Base-by-base conservation (phyloP, 78 protist genomes). In the Guillardia theta region DNA sequence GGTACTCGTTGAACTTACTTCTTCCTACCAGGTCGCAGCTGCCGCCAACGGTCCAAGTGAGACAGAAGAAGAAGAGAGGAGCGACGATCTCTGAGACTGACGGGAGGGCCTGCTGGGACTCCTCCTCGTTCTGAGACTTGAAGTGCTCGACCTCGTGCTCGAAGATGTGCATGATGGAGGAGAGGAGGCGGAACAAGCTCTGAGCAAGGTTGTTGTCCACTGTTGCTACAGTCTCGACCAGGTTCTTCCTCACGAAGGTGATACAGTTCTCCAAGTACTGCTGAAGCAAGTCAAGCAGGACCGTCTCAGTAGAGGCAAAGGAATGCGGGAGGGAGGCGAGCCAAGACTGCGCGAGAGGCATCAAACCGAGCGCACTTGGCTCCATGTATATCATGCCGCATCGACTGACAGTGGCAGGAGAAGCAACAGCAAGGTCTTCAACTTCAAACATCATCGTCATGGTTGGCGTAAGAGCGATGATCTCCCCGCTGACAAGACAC, bases 361-460 rank as follows among this genome's bases (percentile, higher is more conserved):
- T 18, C 18, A 78, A 0, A 21, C 19, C 93, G 19, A 94, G 9
- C 6, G 70, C 53, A 3, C 48, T 48, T 4, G 46, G 92, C 80
- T 95, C 96, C 64, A 92, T 36, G 78, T 92, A 78, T 1, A 78
- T 78, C 90, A 78, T 78, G 48, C 90, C 99, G 88, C 98, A 97
- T 0, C 98, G 94, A 9, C 98, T 97, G 27, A 97, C 98, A 0
- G 98, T 97, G n/a, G 98, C 96, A 0, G 95, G 95, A 0, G 95
- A 93, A 3, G 95, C 95, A 45, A 90, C 97, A 4, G 95, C 48
- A 22, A 96, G 58, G 46, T 97, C 97, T 64, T 95, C 94, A 36
- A 97, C 97, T 45, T 97, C 97, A 93, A 96, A 96, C 78, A 96
- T 93, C 53, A 97, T 88, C 8, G 76, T 95, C 97, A 95, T 96